Conservation (phyloP, 148 eudicot genomes). For the Drosera capensis region DNA sequence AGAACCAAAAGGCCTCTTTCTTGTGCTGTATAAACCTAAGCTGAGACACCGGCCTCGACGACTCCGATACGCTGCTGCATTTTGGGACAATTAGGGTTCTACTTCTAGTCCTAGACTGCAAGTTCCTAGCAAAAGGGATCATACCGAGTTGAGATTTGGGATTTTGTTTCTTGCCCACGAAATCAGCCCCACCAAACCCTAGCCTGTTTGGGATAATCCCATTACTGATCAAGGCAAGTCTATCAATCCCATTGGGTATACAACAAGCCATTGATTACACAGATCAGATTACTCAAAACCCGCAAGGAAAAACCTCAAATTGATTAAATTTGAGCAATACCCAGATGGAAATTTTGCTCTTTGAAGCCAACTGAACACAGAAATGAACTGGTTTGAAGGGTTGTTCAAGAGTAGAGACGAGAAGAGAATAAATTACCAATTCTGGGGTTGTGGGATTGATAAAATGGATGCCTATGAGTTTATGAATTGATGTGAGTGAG, state of each 20-base stretch:
- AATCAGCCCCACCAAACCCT: not conserved
- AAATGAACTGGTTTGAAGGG: no score
- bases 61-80: constrained; percentile 59
- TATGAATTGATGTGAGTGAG: no score
- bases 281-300: constrained; percentile 8
- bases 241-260: not conserved
- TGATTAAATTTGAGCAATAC: constrained; percentile 3
- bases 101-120: no score
- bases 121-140: constrained; percentile 10
- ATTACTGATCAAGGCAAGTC: not conserved
- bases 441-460: no score
- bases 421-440: no score
- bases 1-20: constrained; percentile 88
- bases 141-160: constrained; percentile 21
- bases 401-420: no score
- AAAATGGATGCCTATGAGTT: no score
- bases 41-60: constrained; percentile 72
- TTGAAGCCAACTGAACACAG: no score
- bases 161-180: constrained; percentile 10
- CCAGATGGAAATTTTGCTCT: no score
- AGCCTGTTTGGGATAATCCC: not conserved
- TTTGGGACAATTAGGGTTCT: constrained; percentile 21
- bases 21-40: constrained; percentile 92
- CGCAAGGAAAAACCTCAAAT: constrained; percentile 1
- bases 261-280: constrained; percentile 11